Base-by-base conservation (phyloP, 2,329 filamentous ascomycete genomes). In the Gremmenia infestans region DNA sequence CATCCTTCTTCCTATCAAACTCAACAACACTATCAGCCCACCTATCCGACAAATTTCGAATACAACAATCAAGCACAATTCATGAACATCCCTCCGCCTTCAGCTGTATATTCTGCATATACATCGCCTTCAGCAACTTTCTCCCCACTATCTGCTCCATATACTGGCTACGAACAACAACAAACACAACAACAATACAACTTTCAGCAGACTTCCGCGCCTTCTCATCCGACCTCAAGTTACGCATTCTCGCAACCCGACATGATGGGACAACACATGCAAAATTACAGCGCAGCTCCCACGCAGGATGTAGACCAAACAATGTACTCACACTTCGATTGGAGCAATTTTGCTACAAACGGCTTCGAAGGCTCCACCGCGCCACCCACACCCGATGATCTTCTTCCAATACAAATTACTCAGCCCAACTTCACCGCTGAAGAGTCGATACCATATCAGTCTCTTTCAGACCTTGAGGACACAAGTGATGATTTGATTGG, bases 401-500 rank as follows among this genome's bases (percentile, higher is more conserved):
- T 83, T 51, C 72, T 82, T 2, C 76, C 77, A 4, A 71, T 74
- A 3, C 79, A 82, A 60, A 74, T 80, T 47, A 68, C 74, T 2
- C 74, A 78, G 50, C 72, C 77, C 14, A 67, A 69, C 19, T 68
- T 77, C 9, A 69, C 77, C 35, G 70, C 78, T 11, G 79, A 83
- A 48, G 79, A 81, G 55, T 68, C 72, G 5, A 76, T 78, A 50
- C 71, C 75, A 11, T 81, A 78, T 58, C 73, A 79, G 54, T 63
- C 78, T 5, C 71, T 82, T 23, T 77, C 80, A 35, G 77, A 82
- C 40, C 76, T 81, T 48, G 82, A 83, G 28, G 69, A 77, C 25
- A 75, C 80, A 14, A 86, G 83, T 39, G 88, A 91, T 65, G 86
- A 91, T 57, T 78, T 93, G 1, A 79, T 91, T n/a, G 89, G 89